A percentile compares a stretch with the other conserved stretches of the same genome.
phyloP scores from a whole-genome alignment of 2,329 filamentous ascomycete genomes.

The Aureobasidium pullulans region DNA sequence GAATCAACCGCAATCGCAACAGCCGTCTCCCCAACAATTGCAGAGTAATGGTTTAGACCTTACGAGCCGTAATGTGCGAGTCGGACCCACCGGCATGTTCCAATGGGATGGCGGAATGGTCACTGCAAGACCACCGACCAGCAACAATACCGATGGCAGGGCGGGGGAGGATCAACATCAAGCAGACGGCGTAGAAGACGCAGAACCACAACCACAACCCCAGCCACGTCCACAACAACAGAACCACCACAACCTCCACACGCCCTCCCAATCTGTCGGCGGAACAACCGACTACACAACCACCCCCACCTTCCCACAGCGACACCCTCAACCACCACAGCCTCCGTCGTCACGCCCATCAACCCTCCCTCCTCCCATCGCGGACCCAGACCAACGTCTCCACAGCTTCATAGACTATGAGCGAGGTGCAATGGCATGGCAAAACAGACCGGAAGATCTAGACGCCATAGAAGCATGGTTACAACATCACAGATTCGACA shows the following conservation, averaged over 20 bases:
- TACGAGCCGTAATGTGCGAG: background rate
- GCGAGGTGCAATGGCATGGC: background rate
- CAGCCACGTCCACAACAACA: background rate
- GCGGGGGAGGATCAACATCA: background rate
- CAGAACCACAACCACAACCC: background rate
- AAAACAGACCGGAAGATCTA: constrained; percentile 3
- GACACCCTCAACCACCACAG: background rate
- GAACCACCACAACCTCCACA: background rate
- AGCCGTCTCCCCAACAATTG: background rate
- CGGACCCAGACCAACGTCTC: constrained; percentile 6
- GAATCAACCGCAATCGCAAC: background rate
- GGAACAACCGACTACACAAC: background rate
- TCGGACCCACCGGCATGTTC: background rate
- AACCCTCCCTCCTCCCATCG: background rate
- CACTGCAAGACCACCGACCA: background rate
- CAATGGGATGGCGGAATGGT: background rate
- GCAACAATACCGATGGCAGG: background rate
- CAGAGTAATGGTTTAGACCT: background rate
- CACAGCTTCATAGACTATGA: constrained; percentile 3
- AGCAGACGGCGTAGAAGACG: background rate
- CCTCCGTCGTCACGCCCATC: background rate
- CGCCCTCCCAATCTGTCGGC: background rate
- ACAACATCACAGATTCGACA: constrained; percentile 2
- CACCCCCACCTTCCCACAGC: background rate
- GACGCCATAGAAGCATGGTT: constrained; percentile 12